Percentiles rank a stretch among this genome's conserved stretches.
Evolutionary conservation across 768 basidiomycete species (phyloP).

Genomic region (Gyrodon lividus): DNA sequence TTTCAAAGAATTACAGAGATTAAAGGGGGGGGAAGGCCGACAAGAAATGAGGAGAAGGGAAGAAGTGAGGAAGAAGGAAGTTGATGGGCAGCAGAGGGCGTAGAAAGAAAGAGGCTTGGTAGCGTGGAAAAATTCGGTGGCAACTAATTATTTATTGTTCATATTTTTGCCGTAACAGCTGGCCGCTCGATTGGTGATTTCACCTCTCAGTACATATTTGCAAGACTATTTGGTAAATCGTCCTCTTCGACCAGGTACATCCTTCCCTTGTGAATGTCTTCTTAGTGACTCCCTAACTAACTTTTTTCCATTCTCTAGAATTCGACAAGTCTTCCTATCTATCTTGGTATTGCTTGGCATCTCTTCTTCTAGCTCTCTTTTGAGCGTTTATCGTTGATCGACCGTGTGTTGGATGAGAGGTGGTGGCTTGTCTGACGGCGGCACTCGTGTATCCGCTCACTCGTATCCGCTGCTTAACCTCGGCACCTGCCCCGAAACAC

Average conservation of each 20-base stretch:
- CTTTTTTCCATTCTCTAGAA: background rate
- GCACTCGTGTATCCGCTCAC: too few species aligned
- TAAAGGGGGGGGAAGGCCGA: constrained; percentile 13
- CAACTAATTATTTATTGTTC: constrained; percentile 26
- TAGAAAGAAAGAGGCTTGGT: constrained; percentile 23
- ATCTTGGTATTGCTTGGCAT: background rate
- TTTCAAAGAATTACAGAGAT: constrained; percentile 25
- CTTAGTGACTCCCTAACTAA: background rate
- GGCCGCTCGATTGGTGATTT: constrained; percentile 20
- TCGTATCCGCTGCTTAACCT: background rate
- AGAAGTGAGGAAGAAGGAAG: constrained; percentile 29
- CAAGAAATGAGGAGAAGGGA: constrained; percentile 31
- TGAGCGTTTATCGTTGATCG: background rate
- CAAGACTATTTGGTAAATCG: background rate
- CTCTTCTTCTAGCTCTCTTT: background rate
- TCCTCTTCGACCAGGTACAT: background rate
- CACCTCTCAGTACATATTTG: background rate
- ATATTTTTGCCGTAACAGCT: constrained; percentile 19
- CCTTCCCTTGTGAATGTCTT: background rate
- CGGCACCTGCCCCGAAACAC: constrained; percentile 5
- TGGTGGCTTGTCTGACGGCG: constrained; percentile 1
- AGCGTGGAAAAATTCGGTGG: constrained; percentile 27
- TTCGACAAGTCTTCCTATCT: background rate
- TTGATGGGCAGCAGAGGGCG: constrained; percentile 16
- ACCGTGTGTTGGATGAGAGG: constrained; percentile 1